These are phyloP conservation scores for Mycothermus thermophilus DNA, from an alignment of 495 filamentous ascomycete genomes.

Conservation along the genomic window DNA sequence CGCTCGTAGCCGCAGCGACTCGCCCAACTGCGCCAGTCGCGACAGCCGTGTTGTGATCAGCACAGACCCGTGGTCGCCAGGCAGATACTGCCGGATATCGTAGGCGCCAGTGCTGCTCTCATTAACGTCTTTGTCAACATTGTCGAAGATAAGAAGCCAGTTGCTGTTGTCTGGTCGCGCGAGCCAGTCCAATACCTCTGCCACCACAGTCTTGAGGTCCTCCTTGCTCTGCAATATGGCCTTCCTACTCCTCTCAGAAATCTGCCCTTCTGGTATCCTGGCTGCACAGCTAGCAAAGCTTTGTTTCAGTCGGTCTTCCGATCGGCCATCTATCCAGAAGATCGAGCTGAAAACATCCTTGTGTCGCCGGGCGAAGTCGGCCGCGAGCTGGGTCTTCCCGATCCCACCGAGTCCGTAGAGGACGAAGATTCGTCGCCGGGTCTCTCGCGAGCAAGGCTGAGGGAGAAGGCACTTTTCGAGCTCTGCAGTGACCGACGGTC, in stretches of 20 bases:
- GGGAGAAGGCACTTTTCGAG: constrained; percentile 9
- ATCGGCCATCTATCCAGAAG: constrained; percentile 19
- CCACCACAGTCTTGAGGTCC: constrained; percentile 16
- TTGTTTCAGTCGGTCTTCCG: constrained; percentile 20
- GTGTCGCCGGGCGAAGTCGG: constrained; percentile 11
- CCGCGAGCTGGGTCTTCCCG: constrained; percentile 16
- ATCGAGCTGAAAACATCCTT: constrained; percentile 11
- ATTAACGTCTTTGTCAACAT: constrained; percentile 23
- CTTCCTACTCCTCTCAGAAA: constrained; percentile 7
- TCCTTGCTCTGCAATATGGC: constrained; percentile 7
- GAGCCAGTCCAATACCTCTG: constrained; percentile 23
- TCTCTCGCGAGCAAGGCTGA: constrained; percentile 1
- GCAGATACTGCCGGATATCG: constrained; percentile 24
- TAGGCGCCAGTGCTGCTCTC: constrained; percentile 16
- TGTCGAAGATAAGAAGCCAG: constrained; percentile 32
- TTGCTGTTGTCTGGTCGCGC: constrained; percentile 17
- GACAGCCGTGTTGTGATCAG: constrained; percentile 25
- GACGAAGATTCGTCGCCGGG: constrained; percentile 9
- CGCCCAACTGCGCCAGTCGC: constrained; percentile 6
- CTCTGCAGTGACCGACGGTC: constrained; percentile 6
- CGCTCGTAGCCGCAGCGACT: constrained; percentile 4
- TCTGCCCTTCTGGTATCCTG: constrained; percentile 18
- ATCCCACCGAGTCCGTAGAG: constrained; percentile 16
- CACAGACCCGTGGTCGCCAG: constrained; percentile 26
- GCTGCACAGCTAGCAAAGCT: constrained; percentile 16